Base-by-base conservation (phyloP, 2,329 filamentous ascomycete species). In the Epichloe uncinata region DNA sequence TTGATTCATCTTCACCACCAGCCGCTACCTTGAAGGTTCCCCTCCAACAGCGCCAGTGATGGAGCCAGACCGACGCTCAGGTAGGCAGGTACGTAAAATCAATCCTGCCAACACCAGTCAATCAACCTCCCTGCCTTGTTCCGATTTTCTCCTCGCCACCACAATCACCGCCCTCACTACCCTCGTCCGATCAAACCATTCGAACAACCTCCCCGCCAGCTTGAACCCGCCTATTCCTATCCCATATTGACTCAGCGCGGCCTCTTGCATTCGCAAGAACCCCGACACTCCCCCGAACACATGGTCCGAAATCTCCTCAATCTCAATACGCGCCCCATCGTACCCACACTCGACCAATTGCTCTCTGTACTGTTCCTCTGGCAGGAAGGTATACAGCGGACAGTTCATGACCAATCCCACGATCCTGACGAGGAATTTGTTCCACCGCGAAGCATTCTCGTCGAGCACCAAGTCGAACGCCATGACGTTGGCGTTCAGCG, bases 401-500 rank as follows among this genome's bases (percentile, higher is more conserved):
- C 72, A 73, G 0, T 69, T 68, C 56, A 74, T 70, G 15, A 75
- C 54, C 20, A 69, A 56, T 3, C 73, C 73, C 3, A 79, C 52
- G 0, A 70, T 15, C 1, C 68, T 62, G 2, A 75, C 62, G 4
- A 66, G 46, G 5, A 72, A 46, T 0, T 50, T 61, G 26, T 70
- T 56, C 33, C 47, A 26, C 1, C 36, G 18, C 2, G 61, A 59
- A 2, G 67, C 64, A 7, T 53, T 48, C 3, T 62, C 57, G 50
- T 63, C 63, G 37, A 70, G 63, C 2, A 78, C 56, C 1, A 80
- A 64, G 51, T 81, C 77, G 52, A 79, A 80, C 0, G 72, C 74
- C 71, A 78, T 75, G 47, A 76, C 60, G 0, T 72, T 70, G 1
- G 75, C 75, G 3, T 65, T 55, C 0, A 79, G 63, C 0, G 60